Base-by-base conservation (phyloP, 148 eudicot genomes). In the Arctostaphylos glauca region DNA sequence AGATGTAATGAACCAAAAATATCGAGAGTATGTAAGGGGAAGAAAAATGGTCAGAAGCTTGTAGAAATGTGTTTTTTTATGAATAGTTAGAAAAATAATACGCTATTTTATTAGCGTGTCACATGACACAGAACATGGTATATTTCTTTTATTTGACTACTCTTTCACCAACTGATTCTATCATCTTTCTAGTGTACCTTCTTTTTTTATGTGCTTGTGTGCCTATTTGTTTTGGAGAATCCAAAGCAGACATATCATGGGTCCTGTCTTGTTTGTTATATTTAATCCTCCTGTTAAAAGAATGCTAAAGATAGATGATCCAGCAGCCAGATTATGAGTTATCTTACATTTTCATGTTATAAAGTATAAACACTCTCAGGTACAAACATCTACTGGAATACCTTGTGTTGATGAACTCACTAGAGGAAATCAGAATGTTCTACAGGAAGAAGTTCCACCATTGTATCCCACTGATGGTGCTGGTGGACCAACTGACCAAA, bases 261-360 rank as follows among this genome's bases (percentile, higher is more conserved):
- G 38, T 16, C n/a, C 21, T 77, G 18, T 38, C 13, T 16, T 53
- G 5, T 18, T 77, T 7, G 12, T 25, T 71, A 41, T 55, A n/a
- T 72, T 47, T 77, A 18, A 16, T 77, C 44, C 55, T 55, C 2
- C 59, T 50, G 79, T 41, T 76, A 12, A 44, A n/a, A 12, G 49
- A 59, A 21, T 46, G 18, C 72, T 59, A 3, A 12, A 58, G 19
- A 46, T 66, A 49, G n/a, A 53, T 53, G 46, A 46, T 68, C 55
- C 19, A 55, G 21, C 73, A 7, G 46, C 64, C 52, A 66, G 12
- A 38, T 67, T 44, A 15, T 18, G 70, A n/a, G 47, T 46, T 43
- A 43, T 13, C 54, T 80, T 84, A 12, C 31, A 12, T 87, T 49
- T 56, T 84, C 70, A 84, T 86, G 87, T 25, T 59, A 79, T 74